Evolutionary conservation across 78 protist species (phyloP), one percentile per base, ranked within the genome.

Genomic region (Polysphondylium violaceum): DNA sequence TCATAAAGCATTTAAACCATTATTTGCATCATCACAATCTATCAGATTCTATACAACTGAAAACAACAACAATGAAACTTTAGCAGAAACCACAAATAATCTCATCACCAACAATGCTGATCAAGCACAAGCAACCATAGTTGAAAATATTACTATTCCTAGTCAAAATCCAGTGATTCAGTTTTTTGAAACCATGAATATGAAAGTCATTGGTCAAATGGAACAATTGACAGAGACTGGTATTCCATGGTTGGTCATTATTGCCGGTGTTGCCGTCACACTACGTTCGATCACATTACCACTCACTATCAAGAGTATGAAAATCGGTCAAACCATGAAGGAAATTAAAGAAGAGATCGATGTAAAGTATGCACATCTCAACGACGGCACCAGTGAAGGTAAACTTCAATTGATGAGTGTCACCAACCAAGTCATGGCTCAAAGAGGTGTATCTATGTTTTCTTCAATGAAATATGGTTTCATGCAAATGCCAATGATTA

Each of bases 321-420:
- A 40, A 41, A 38, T 4, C 1, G 44, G n/a, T 4, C 67, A 27
- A 0, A 65, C 17, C 19, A 78, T 78, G 88, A 23, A 36, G 35
- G 6, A n/a, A 47, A 76, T 78, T 0, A 65, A 35, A 27, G 69
- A 65, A 17, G 88, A 78, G 3, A 53, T 65, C 51, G 88, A 78
- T 9, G 53, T 14, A 11, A 78, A 78, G 25, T 16, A 65, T 4
- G 11, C 76, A 0, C 33, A 65, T 19, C 67, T 78, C 3, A 78
- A 78, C 17, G 88, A 78, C 31, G 88, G 88, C 12, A 78, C 88
- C 3, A 27, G 17, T 25, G 76, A 78, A 19, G 88, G 88, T 35
- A 44, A 51, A 33, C 21, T 61, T n/a, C 61, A 51, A 41, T 1
- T 78, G 25, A 8, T 33, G 3, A 12, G 41, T 25, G 56, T 65